Conservation (phyloP, 371 early-diverging fungal genomes). For the Mucor velutinosus region DNA sequence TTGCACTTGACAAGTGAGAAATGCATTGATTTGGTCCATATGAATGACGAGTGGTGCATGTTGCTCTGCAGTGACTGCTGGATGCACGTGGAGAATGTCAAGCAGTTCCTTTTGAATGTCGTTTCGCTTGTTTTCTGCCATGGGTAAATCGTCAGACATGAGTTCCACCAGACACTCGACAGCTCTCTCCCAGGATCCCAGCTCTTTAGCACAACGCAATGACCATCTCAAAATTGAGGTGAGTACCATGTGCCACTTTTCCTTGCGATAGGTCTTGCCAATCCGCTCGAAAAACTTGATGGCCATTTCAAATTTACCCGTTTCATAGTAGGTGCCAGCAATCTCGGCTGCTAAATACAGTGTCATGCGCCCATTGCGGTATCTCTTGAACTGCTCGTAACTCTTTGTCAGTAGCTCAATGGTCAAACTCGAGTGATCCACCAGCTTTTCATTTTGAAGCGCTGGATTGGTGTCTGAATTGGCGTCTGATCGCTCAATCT, state of each 20-base stretch:
- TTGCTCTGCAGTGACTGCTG: conserved; percentile 4
- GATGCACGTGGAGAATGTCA: conserved; percentile 24
- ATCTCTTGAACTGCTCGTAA: conserved; percentile 84
- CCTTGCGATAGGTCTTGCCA: conserved; percentile 87
- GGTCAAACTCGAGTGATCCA: conserved; percentile 70
- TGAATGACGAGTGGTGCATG: conserved; percentile 50
- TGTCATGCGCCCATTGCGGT: conserved; percentile 78
- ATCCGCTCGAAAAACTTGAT: conserved; percentile 88
- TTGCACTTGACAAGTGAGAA: conserved; percentile 55
- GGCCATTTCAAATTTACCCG: conserved; percentile 84
- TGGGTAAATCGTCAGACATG: conserved; percentile 49
- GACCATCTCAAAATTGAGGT: conserved; percentile 70
- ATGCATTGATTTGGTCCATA: conserved; percentile 75
- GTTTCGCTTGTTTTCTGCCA: conserved; percentile 44
- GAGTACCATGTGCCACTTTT: conserved; percentile 76
- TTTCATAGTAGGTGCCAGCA: conserved; percentile 77
- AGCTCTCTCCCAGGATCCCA: conserved; percentile 63
- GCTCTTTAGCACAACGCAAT: conserved; percentile 72
- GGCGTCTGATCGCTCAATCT: conserved; percentile 37
- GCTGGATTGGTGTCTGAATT: background rate
- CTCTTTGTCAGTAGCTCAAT: conserved; percentile 86
- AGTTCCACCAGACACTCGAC: conserved; percentile 78
- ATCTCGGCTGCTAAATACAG: conserved; percentile 86
- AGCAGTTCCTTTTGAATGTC: conserved; percentile 54
- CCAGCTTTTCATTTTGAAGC: conserved; percentile 41